Conservation (phyloP, 1,284 basidiomycete genomes). For the Psilocybe mexicana region DNA sequence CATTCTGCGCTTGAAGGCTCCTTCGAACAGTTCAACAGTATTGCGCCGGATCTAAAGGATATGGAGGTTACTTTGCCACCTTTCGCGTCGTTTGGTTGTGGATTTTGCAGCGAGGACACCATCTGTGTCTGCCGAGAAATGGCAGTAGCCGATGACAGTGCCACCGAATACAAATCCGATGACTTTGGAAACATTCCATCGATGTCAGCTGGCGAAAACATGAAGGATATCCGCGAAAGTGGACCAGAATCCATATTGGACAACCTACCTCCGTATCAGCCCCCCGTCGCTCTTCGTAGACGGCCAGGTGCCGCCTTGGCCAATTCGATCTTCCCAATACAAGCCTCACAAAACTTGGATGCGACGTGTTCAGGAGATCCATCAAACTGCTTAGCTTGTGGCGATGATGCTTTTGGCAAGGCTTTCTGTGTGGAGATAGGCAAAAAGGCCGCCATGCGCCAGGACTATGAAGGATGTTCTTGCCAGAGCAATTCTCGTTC, state of each 20-base stretch:
- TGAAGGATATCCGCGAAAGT: not conserved
- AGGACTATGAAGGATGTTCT: constrained; percentile 59
- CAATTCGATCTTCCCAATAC: constrained; percentile 56
- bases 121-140: constrained; percentile 76
- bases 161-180: constrained; percentile 33
- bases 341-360: constrained; percentile 21
- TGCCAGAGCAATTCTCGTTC: constrained; percentile 26
- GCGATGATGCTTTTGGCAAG: constrained; percentile 79
- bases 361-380: constrained; percentile 47
- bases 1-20: constrained; percentile 32
- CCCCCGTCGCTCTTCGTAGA: constrained; percentile 73
- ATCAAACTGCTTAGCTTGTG: constrained; percentile 75
- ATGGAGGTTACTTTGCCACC: constrained; percentile 18
- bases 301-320: constrained; percentile 38
- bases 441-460: constrained; percentile 50
- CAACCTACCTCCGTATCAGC: constrained; percentile 74
- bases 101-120: constrained; percentile 70
- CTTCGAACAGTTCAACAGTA: constrained; percentile 29
- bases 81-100: constrained; percentile 52
- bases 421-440: constrained; percentile 83
- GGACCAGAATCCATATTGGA: constrained; percentile 59
- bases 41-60: constrained; percentile 28
- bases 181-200: constrained; percentile 1
- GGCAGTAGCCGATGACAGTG: constrained; percentile 32
- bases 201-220: not conserved